Percentiles rank a stretch among this genome's conserved stretches.
Conservation (phyloP, 2,329 filamentous ascomycete genomes). For the Coniochaeta hoffmannii region DNA sequence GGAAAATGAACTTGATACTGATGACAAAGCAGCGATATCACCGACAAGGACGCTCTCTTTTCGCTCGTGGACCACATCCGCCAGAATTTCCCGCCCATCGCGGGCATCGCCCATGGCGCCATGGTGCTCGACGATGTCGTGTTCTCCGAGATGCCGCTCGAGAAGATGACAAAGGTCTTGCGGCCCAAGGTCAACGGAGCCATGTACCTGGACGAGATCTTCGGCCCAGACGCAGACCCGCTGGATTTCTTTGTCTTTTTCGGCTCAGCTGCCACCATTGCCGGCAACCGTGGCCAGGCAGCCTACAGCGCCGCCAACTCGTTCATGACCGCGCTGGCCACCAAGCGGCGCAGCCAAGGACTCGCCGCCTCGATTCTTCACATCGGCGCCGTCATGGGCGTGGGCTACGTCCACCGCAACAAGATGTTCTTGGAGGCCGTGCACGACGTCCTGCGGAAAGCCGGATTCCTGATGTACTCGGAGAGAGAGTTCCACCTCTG, state of each 20-base stretch:
- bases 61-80: constrained; percentile 9
- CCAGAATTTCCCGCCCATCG: constrained; percentile 20
- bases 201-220: constrained; percentile 20
- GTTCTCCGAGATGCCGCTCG: constrained; percentile 15
- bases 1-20: background rate
- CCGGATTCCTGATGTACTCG: background rate
- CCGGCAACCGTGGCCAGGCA: constrained; percentile 23
- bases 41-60: constrained; percentile 8
- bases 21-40: constrained; percentile 9
- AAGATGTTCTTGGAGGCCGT: background rate
- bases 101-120: constrained; percentile 28
- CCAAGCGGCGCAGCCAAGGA: constrained; percentile 22
- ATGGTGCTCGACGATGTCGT: constrained; percentile 25
- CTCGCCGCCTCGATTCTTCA: constrained; percentile 24
- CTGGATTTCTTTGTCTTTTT: constrained; percentile 30
- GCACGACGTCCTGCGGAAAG: background rate
- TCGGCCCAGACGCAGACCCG: constrained; percentile 10
- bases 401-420: constrained; percentile 21
- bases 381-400: constrained; percentile 22
- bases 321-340: constrained; percentile 26
- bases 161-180: constrained; percentile 13
- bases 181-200: constrained; percentile 25
- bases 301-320: constrained; percentile 34
- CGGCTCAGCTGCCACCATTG: constrained; percentile 16
- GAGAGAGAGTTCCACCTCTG: constrained; percentile 1